A percentile compares a stretch with the other conserved stretches of the same genome.
Evolutionary conservation across 2,329 filamentous ascomycete species (phyloP).

Genomic region (Corniculantispora saksenae): DNA sequence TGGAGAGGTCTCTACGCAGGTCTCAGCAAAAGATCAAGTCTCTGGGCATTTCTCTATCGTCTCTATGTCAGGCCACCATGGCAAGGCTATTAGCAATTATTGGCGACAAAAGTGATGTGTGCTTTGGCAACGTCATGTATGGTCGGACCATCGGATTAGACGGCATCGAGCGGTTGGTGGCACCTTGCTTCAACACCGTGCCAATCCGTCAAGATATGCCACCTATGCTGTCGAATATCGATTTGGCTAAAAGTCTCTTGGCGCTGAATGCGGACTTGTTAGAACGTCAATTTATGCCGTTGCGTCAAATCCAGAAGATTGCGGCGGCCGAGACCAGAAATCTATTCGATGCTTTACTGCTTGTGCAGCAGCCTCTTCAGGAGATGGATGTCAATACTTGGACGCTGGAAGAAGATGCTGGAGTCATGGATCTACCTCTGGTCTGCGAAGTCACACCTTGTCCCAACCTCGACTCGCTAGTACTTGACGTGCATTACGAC

Average conservation of each 20-base stretch:
- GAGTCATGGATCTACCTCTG: constrained; percentile 72
- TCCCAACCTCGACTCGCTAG: constrained; percentile 50
- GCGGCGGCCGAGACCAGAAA: constrained; percentile 41
- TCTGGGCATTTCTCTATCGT: constrained; percentile 63
- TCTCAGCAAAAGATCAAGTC: constrained; percentile 53
- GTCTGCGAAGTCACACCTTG: constrained; percentile 73
- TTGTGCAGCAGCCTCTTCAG: constrained; percentile 69
- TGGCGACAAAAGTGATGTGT: constrained; percentile 64
- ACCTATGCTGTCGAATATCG: constrained; percentile 48
- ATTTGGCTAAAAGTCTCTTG: constrained; percentile 63
- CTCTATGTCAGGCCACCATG: constrained; percentile 74
- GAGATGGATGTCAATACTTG: constrained; percentile 58
- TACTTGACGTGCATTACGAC: constrained; percentile 64
- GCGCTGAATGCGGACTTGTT: constrained; percentile 61
- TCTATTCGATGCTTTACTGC: constrained; percentile 78
- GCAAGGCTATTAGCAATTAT: constrained; percentile 61
- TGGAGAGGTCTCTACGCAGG: constrained; percentile 41
- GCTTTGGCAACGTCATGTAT: constrained; percentile 84
- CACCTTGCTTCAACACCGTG: constrained; percentile 89
- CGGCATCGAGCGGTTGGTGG: constrained; percentile 71
- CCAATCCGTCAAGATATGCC: constrained; percentile 65
- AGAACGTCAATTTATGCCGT: constrained; percentile 71
- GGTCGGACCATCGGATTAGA: constrained; percentile 70
- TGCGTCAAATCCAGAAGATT: constrained; percentile 68
- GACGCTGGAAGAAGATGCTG: constrained; percentile 57